A percentile compares a stretch with the other conserved stretches of the same genome.
phyloP scores from a whole-genome alignment of 2,329 filamentous ascomycete species.

The Cytospora schulzeri region DNA sequence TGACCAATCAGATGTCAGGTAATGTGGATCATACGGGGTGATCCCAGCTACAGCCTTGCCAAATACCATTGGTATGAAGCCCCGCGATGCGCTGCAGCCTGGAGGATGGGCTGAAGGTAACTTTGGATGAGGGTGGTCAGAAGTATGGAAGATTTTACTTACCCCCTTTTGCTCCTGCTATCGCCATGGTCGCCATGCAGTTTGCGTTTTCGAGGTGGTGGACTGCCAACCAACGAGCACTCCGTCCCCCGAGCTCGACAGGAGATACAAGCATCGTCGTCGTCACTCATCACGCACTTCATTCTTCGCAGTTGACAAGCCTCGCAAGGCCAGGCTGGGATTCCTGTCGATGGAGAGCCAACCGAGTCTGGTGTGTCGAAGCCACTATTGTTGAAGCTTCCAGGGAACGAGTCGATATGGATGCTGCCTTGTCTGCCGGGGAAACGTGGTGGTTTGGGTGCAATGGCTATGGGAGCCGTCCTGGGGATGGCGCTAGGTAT shows the following conservation, averaged over 20 bases:
- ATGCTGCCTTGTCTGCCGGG: slow-evolving; percentile 51
- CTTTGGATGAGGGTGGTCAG: slow-evolving; percentile 12
- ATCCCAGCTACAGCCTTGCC: slow-evolving; percentile 17
- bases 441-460: slow-evolving; percentile 57
- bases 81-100: slow-evolving; percentile 14
- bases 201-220: slow-evolving; percentile 79
- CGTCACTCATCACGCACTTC: slow-evolving; percentile 74
- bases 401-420: slow-evolving; percentile 52
- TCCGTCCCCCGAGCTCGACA: slow-evolving; percentile 78
- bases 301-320: slow-evolving; percentile 73
- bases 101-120: slow-evolving; percentile 1
- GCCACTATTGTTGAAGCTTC: slow-evolving; percentile 49
- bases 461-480: slow-evolving; percentile 68
- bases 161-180: slow-evolving; percentile 70
- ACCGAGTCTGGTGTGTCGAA: slow-evolving; percentile 55
- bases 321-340: slow-evolving; percentile 63
- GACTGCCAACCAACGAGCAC: slow-evolving; percentile 77
- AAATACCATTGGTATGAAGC: slow-evolving; percentile 12
- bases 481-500: slow-evolving; percentile 56
- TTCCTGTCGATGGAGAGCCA: slow-evolving; percentile 42
- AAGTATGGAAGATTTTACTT: slow-evolving; percentile 40
- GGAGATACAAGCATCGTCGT: slow-evolving; percentile 71
- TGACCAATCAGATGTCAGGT: slow-evolving; percentile 53
- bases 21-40: slow-evolving; percentile 25
- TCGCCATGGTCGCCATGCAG: slow-evolving; percentile 66